phyloP scores from a whole-genome alignment of 352 stramenopile species.

The Plasmopara muralis region DNA sequence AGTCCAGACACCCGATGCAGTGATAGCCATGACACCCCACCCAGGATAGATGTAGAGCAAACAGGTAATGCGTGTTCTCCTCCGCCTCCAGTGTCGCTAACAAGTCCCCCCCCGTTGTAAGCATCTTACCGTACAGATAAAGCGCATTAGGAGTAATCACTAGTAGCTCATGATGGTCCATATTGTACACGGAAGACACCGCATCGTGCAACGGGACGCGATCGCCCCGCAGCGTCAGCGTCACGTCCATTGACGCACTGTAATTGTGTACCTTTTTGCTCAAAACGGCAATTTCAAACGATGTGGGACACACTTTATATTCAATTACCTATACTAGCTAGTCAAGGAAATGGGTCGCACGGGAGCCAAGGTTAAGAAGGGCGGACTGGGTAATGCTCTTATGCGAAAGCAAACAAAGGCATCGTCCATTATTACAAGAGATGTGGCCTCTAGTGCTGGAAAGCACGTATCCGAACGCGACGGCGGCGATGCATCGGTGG shows the following conservation, averaged over 20 bases:
- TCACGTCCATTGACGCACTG: constrained; percentile 16
- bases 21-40: constrained; percentile 11
- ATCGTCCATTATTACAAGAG: constrained; percentile 54
- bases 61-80: constrained; percentile 38
- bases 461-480: constrained; percentile 80
- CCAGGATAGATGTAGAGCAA: constrained; percentile 37
- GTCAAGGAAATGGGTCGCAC: constrained; percentile 54
- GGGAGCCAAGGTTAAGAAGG: constrained; percentile 66
- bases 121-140: constrained; percentile 37
- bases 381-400: constrained; percentile 65
- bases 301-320: constrained; percentile 3
- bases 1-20: background rate
- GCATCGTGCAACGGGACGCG: constrained; percentile 32
- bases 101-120: constrained; percentile 37
- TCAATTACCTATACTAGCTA: background rate
- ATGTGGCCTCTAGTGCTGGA: constrained; percentile 75
- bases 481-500: constrained; percentile 72
- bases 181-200: constrained; percentile 39
- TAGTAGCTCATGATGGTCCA: constrained; percentile 26
- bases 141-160: constrained; percentile 30
- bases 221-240: constrained; percentile 45
- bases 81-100: constrained; percentile 27
- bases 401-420: constrained; percentile 72
- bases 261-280: constrained; percentile 7
- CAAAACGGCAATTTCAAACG: background rate